Conservation (phyloP, 2,329 filamentous ascomycete genomes). For the Cordyceps militaris region DNA sequence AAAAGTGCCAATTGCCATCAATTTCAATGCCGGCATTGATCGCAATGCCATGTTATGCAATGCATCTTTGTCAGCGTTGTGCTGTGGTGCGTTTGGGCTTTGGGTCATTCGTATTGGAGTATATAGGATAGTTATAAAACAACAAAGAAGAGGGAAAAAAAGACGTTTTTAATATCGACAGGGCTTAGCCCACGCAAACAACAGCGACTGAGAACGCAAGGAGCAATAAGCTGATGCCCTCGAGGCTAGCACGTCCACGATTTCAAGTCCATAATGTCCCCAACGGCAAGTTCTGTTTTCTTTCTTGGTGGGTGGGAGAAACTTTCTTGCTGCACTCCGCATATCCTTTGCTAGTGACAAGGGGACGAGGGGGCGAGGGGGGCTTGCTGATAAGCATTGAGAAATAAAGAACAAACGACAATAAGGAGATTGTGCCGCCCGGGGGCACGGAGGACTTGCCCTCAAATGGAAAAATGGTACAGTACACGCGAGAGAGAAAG, state of each 20-base stretch:
- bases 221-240: not conserved
- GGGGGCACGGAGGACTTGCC: slow-evolving; percentile 1
- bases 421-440: not conserved
- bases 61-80: too few species aligned
- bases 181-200: slow-evolving; percentile 2
- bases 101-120: too few species aligned
- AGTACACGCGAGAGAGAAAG: not conserved
- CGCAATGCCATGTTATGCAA: too few species aligned
- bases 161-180: slow-evolving; percentile 6
- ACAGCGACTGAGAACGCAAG: not conserved
- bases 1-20: too few species aligned
- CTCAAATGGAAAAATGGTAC: slow-evolving; percentile 3
- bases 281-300: not conserved
- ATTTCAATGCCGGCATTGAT: too few species aligned
- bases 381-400: not conserved
- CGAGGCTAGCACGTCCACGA: not conserved
- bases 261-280: not conserved
- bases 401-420: not conserved
- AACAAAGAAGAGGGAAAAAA: not conserved
- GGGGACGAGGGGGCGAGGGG: not conserved
- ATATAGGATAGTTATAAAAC: not conserved
- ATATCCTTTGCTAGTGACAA: not conserved
- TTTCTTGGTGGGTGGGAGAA: not conserved
- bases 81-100: too few species aligned
- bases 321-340: not conserved